Percentiles rank a stretch among this genome's conserved stretches.
Evolutionary conservation across 192 early-diverging fungal genomes (phyloP).

Genomic region (Powellomyces hirtus): DNA sequence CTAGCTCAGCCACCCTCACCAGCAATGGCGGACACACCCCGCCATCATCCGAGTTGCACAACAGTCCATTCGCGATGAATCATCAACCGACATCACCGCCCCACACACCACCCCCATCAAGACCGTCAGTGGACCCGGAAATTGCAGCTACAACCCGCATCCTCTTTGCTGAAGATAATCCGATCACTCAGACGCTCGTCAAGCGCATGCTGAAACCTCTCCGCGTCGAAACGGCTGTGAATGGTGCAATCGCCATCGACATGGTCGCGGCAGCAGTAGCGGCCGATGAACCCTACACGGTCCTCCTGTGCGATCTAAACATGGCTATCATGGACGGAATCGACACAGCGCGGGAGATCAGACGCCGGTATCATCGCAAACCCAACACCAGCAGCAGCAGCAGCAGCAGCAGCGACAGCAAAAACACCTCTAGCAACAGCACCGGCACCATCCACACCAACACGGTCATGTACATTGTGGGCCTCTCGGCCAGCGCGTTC

Average conservation of each 20-base stretch:
- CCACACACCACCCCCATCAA: background rate
- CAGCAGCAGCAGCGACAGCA: background rate
- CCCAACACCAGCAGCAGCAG: background rate
- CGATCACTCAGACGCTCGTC: constrained; percentile 23
- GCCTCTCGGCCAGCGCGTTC: constrained; percentile 17
- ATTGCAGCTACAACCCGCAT: background rate
- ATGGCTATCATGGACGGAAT: constrained; percentile 24
- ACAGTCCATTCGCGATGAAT: no score
- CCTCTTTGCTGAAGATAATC: constrained; percentile 32
- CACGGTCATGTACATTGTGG: constrained; percentile 1
- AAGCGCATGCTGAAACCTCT: constrained; percentile 19
- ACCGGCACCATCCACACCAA: background rate
- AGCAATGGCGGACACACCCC: background rate
- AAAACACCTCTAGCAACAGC: no score
- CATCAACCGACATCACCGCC: constrained; percentile 2
- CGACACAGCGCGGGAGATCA: background rate
- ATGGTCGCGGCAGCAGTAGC: background rate
- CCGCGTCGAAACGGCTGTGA: constrained; percentile 22
- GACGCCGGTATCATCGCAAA: background rate
- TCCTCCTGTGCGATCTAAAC: constrained; percentile 24
- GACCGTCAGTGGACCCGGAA: no score
- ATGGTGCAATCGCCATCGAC: constrained; percentile 30
- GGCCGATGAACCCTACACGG: background rate
- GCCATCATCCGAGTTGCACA: background rate
- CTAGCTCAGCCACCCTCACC: no score